Percentiles rank a stretch among this genome's conserved stretches.
Conservation (phyloP, 1,284 basidiomycete species). For the Ganoderma multipileum region DNA sequence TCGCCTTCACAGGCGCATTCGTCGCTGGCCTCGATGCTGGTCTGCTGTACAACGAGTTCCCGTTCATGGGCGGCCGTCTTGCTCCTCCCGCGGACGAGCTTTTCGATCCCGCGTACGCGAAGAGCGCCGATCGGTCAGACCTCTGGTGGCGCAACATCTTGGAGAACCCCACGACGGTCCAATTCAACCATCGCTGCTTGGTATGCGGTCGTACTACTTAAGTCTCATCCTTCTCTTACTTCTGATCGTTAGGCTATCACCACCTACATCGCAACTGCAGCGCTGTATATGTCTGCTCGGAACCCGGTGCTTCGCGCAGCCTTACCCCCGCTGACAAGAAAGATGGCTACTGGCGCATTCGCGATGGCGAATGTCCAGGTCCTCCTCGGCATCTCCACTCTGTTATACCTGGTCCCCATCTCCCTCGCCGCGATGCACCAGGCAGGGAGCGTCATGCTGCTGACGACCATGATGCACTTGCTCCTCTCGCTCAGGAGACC, state of each 20-base stretch:
- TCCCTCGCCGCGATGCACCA: constrained; percentile 95
- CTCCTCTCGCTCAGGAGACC: constrained; percentile 79
- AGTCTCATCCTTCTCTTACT: constrained; percentile 10
- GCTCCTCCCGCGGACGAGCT: constrained; percentile 88
- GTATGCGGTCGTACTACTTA: constrained; percentile 53
- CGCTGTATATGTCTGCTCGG: constrained; percentile 67
- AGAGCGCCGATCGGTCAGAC: constrained; percentile 72
- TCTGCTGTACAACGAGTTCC: constrained; percentile 97
- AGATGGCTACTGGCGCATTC: constrained; percentile 74
- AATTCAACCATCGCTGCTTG: constrained; percentile 94
- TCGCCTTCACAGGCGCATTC: constrained; percentile 78
- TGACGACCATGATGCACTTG: constrained; percentile 87
- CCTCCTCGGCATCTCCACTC: constrained; percentile 88
- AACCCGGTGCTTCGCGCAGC: constrained; percentile 59
- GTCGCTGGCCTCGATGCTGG: constrained; percentile 98
- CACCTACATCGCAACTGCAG: constrained; percentile 77
- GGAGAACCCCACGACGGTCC: constrained; percentile 98
- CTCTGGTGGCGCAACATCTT: constrained; percentile 93
- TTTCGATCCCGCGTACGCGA: constrained; percentile 79
- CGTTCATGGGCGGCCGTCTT: constrained; percentile 91
- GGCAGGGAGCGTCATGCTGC: constrained; percentile 88
- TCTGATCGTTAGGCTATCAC: constrained; percentile 69
- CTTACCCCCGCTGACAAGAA: constrained; percentile 73
- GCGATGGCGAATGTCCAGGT: constrained; percentile 90
- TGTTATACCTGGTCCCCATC: constrained; percentile 94